phyloP scores from a whole-genome alignment of 208 protist species.

The Wallacemonas sp. region DNA sequence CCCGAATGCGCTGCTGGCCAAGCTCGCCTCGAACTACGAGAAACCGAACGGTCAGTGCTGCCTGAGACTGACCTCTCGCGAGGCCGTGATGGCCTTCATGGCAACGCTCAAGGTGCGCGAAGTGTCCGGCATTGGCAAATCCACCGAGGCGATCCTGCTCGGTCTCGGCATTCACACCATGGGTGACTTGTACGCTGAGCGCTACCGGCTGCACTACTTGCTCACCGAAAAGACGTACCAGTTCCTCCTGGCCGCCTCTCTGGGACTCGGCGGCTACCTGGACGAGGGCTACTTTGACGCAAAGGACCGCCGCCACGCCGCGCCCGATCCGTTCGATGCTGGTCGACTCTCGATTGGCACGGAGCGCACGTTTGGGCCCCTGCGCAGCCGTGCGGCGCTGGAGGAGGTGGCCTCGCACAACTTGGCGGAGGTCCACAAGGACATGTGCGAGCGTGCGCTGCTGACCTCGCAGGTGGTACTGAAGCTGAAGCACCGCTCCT shows the following conservation, averaged over 20 bases:
- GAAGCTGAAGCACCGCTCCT: slow-evolving; percentile 72
- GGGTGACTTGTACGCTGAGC: slow-evolving; percentile 59
- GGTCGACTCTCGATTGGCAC: slow-evolving; percentile 73
- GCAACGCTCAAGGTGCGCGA: slow-evolving; percentile 69
- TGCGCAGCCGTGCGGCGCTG: slow-evolving; percentile 45
- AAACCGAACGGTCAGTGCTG: slow-evolving; percentile 96
- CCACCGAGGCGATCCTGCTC: slow-evolving; percentile 43
- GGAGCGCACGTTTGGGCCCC: slow-evolving; percentile 64
- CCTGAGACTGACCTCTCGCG: slow-evolving; percentile 59
- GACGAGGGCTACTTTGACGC: slow-evolving; percentile 22
- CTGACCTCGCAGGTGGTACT: slow-evolving; percentile 69
- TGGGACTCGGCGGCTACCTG: slow-evolving; percentile 58
- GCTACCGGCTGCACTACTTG: slow-evolving; percentile 51
- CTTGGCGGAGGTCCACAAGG: slow-evolving; percentile 31
- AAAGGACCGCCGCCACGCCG: not conserved
- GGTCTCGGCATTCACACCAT: slow-evolving; percentile 54
- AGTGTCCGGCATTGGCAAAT: slow-evolving; percentile 82
- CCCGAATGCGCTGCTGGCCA: slow-evolving; percentile 81
- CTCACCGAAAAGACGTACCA: slow-evolving; percentile 67
- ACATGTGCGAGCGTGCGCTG: slow-evolving; percentile 37
- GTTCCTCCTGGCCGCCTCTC: slow-evolving; percentile 50
- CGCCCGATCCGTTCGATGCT: slow-evolving; percentile 13
- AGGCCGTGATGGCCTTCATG: slow-evolving; percentile 80
- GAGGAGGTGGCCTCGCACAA: slow-evolving; percentile 44
- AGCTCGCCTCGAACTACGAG: slow-evolving; percentile 93